Evolutionary conservation across 768 basidiomycete species (phyloP).

Genomic region (Steccherinum ochraceum): DNA sequence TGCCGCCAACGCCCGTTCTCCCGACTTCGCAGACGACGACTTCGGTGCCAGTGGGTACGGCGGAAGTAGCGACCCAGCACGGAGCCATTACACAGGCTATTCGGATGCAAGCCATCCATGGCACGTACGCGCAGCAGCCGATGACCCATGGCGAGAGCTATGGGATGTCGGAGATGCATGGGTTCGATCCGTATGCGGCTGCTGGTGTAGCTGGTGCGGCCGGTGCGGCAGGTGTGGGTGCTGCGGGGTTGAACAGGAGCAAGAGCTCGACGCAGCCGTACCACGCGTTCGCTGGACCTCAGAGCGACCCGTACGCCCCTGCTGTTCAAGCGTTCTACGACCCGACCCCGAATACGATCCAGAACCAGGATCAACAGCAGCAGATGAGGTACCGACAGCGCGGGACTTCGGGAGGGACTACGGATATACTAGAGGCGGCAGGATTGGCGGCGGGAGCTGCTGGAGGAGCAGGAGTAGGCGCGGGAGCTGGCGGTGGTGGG

Average conservation of each 20-base stretch:
- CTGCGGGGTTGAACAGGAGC: conserved; percentile 24
- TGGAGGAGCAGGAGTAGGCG: no score
- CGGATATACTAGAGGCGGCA: conserved; percentile 19
- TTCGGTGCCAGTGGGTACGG: conserved; percentile 29
- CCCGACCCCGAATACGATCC: no score
- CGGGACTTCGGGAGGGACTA: conserved; percentile 2
- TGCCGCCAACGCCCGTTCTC: conserved; percentile 40
- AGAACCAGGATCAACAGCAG: not conserved
- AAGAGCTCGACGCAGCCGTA: conserved; percentile 29
- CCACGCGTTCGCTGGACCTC: conserved; percentile 32
- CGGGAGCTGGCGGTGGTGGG: conserved; percentile 3
- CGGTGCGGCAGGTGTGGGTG: conserved; percentile 34
- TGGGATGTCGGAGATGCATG: conserved; percentile 43
- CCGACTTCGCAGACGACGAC: conserved; percentile 50
- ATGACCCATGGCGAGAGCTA: conserved; percentile 35
- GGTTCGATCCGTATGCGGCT: conserved; percentile 29
- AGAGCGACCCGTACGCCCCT: conserved; percentile 4
- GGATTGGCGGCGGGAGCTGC: conserved; percentile 16
- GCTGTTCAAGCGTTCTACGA: conserved; percentile 6
- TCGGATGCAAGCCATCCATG: conserved; percentile 52
- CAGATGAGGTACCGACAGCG: not conserved
- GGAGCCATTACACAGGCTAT: conserved; percentile 27
- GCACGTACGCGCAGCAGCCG: conserved; percentile 43
- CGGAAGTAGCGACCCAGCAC: conserved; percentile 7
- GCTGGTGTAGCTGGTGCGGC: conserved; percentile 19